phyloP scores from a whole-genome alignment of 768 basidiomycete genomes.

The Leccinellum albellum region DNA sequence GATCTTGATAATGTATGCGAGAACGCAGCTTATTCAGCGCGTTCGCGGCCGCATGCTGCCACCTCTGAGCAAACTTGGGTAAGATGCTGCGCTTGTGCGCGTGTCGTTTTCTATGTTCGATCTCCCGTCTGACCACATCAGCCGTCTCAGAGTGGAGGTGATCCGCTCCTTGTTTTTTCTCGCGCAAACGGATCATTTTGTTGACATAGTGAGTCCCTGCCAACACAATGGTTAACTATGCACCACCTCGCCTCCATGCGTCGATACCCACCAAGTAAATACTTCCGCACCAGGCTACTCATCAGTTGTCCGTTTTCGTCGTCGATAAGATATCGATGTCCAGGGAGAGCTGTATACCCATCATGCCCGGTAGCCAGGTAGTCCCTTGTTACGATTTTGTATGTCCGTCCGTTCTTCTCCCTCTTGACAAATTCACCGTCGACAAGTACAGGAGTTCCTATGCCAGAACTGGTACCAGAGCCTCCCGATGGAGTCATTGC shows the following conservation, averaged over 20 bases:
- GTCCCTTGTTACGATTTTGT: conserved; percentile 80
- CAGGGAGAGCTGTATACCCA: conserved; percentile 68
- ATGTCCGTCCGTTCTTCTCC: conserved; percentile 51
- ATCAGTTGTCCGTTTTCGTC: conserved; percentile 79
- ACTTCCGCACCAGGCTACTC: conserved; percentile 77
- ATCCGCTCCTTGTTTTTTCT: conserved; percentile 25
- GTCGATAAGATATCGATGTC: conserved; percentile 67
- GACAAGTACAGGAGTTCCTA: conserved; percentile 33
- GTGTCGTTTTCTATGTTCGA: conserved; percentile 35
- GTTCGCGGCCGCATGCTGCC: conserved; percentile 44
- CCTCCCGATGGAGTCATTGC: conserved; percentile 17
- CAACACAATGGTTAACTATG: conserved; percentile 9
- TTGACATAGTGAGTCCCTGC: conserved; percentile 74
- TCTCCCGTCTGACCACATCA: conserved; percentile 46
- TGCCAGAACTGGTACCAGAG: conserved; percentile 17
- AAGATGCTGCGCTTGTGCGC: conserved; percentile 17
- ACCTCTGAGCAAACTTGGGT: conserved; percentile 36
- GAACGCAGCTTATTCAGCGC: conserved; percentile 46
- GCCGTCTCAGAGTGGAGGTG: conserved; percentile 44
- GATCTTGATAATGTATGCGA: conserved; percentile 51
- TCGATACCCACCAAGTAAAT: conserved; percentile 62
- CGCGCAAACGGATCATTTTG: conserved; percentile 44
- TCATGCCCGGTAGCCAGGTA: conserved; percentile 86
- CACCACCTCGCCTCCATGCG: neutral
- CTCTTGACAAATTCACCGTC: conserved; percentile 54